Conservation (phyloP, 257 asterid species). For the Przewalskia tangutica region DNA sequence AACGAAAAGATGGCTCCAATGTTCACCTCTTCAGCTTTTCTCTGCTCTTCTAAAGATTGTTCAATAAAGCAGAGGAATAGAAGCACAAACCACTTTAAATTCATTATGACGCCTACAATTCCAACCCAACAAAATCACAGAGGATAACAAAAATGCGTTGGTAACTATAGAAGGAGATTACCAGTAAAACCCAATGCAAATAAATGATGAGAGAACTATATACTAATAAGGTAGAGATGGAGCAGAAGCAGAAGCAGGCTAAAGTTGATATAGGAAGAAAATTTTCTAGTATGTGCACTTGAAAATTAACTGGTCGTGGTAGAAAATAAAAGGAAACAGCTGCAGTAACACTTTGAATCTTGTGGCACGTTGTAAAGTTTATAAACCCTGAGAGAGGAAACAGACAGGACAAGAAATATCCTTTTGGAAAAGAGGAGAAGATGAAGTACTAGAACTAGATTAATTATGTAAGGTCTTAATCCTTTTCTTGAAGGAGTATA, state of each 20-base stretch:
- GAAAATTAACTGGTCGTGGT: not conserved
- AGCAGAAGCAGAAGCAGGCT: not conserved
- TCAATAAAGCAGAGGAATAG: constrained; percentile 2
- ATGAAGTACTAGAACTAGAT: not conserved
- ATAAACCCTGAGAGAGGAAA: not conserved
- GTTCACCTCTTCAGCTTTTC: constrained; percentile 23
- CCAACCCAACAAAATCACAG: not conserved
- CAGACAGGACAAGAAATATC: not conserved
- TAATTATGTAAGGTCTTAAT: no score
- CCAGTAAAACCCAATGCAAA: not conserved
- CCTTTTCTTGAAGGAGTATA: no score
- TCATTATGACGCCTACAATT: not conserved
- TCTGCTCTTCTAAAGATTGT: not conserved
- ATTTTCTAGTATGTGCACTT: not conserved
- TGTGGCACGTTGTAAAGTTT: not conserved
- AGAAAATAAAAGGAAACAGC: not conserved
- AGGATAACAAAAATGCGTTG: not conserved
- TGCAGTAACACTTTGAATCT: not conserved
- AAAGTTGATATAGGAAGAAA: not conserved
- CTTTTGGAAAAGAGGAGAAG: not conserved
- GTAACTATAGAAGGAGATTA: not conserved
- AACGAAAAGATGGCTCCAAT: constrained; percentile 66
- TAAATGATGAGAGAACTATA: no score
- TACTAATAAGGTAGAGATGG: not conserved
- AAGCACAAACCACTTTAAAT: not conserved